A percentile compares a stretch with the other conserved stretches of the same genome.
phyloP scores from a whole-genome alignment of 768 basidiomycete genomes.

The Rhizopogon roseolus region DNA sequence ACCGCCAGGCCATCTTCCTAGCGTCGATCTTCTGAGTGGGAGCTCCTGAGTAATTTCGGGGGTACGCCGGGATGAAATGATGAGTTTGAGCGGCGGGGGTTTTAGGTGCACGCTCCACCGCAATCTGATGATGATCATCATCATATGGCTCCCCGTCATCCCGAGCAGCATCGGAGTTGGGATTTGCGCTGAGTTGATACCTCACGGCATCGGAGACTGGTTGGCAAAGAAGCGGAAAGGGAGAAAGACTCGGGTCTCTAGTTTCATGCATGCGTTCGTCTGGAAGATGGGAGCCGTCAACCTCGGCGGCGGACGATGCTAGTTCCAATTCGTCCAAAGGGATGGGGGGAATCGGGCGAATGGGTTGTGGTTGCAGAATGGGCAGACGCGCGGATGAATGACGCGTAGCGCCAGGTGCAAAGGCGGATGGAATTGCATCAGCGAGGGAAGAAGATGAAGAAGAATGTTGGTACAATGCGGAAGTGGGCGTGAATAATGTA shows the following conservation, averaged over 20 bases:
- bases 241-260: conserved; percentile 15
- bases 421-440: conserved; percentile 13
- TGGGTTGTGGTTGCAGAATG: conserved; percentile 28
- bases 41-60: neutral
- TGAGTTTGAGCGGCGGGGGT: neutral
- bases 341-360: conserved; percentile 29
- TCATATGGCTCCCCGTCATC: neutral
- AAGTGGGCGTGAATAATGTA: conserved; percentile 13
- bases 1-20: neutral
- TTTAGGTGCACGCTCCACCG: neutral
- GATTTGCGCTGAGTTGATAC: conserved; percentile 19
- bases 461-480: conserved; percentile 16
- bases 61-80: neutral
- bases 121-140: neutral
- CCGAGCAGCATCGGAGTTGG: neutral
- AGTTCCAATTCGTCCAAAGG: conserved; percentile 25
- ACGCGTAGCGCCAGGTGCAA: conserved; percentile 14
- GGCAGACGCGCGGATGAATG: conserved; percentile 14
- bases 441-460: conserved; percentile 23
- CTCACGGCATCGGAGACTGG: conserved; percentile 27
- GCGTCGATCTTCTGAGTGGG: no score
- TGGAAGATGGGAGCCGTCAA: neutral
- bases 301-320: conserved; percentile 16
- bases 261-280: conserved; percentile 1
- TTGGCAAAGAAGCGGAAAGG: conserved; percentile 28